phyloP scores from a whole-genome alignment of 805 yeast species.

The Ogataea angusta region DNA sequence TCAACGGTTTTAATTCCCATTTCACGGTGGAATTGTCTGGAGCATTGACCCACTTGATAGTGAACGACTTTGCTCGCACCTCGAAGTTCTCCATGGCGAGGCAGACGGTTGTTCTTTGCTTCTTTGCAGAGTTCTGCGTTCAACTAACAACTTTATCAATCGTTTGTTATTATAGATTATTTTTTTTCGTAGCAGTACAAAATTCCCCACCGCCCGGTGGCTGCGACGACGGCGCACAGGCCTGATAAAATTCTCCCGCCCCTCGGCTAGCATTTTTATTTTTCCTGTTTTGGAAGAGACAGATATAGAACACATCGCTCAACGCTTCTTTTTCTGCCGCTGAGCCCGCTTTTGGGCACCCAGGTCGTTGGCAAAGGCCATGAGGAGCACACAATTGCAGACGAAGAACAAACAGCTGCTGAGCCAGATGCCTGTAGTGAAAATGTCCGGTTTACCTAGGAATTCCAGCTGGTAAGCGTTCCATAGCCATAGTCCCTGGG shows the following conservation, averaged over 20 bases:
- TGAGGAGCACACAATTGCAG: conserved; percentile 24
- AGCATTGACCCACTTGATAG: conserved; percentile 87
- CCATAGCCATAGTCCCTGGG: conserved; percentile 77
- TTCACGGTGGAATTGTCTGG: conserved; percentile 62
- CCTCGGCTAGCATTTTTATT: conserved; percentile 1
- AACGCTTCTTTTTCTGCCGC: conserved; percentile 6
- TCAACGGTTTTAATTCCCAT: conserved; percentile 81
- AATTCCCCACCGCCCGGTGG: conserved; percentile 3
- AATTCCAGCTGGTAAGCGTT: conserved; percentile 82
- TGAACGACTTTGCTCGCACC: conserved; percentile 82
- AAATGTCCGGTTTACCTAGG: conserved; percentile 48
- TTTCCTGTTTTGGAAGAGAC: conserved; percentile 3
- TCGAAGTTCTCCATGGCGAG: conserved; percentile 79
- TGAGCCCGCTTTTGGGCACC: not conserved
- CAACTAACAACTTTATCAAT: not conserved
- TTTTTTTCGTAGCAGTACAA: conserved; percentile 5
- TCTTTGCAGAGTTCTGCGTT: not conserved
- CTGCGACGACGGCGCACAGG: not conserved
- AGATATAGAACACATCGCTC: not conserved
- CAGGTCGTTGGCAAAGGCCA: conserved; percentile 21
- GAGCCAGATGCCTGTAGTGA: conserved; percentile 25
- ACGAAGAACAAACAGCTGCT: conserved; percentile 26
- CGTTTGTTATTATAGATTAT: conserved; percentile 1
- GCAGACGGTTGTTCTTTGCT: not conserved
- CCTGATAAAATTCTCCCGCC: conserved; percentile 1